Base-by-base conservation (phyloP, 2,329 filamentous ascomycete species). In the Fusarium paranaense region DNA sequence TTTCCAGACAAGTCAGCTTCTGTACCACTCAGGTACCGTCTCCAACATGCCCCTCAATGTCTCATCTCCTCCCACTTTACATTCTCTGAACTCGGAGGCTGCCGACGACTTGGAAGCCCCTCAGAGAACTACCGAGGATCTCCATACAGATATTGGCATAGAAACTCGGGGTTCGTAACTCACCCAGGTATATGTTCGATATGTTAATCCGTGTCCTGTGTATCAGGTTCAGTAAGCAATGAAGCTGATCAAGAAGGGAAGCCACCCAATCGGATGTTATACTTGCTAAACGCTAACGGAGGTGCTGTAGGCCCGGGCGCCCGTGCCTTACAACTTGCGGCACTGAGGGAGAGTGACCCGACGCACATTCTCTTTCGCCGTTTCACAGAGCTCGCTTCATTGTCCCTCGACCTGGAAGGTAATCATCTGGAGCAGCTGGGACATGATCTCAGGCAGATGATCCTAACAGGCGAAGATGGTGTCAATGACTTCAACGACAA, bases 311-410 rank as follows among this genome's bases (percentile, higher is more conserved):
- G 54, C 35, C 60, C 58, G 10, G 67, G 59, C 50, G 68, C 68
- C 7, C 4, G 1, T 16, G n/a, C 62, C 7, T 32, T 70, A 30
- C 22, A 62, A 18, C 56, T 70, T 54, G 66, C 68, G 0, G 62
- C 62, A 2, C 8, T 62, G 14, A 70, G 22, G 22, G 61, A 58
- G 6, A 33, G 11, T 6, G 68, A 70, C 13, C 62, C 61, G 25
- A 66, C 66, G 11, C 62, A 70, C n/a, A 66, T 70, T 6, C 59
- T 70, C 30, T 22, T 70, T 22, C 68, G 68, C 38, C 68, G 66
- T 6, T 38, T 40, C 32, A 45, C 61, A 10, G 40, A 11, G 20
- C 22, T 38, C 20, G 62, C 56, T 7, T 50, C 27, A 33, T 66
- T 70, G 25, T 66, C 56, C 18, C 27, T 70, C 14, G 68, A 70